Conservation (phyloP, 2,329 filamentous ascomycete genomes). For the Aspergillus terreus region DNA sequence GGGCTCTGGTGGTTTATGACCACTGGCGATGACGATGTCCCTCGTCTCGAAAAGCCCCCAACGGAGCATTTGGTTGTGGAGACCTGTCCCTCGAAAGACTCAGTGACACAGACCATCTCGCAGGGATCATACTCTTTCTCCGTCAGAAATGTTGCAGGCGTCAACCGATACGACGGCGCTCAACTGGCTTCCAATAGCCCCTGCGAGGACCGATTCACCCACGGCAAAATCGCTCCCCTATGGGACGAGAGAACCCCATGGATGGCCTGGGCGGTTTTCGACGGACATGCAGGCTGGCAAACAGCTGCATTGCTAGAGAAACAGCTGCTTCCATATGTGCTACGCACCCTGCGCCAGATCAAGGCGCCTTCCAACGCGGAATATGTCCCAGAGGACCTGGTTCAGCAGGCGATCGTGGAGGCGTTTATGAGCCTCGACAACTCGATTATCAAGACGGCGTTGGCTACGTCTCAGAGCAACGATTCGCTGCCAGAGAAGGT, state of each 20-base stretch:
- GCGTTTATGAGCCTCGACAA: constrained; percentile 24
- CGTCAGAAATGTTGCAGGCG: constrained; percentile 15
- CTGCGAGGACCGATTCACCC: constrained; percentile 27
- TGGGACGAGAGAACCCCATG: constrained; percentile 21
- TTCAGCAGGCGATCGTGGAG: constrained; percentile 20
- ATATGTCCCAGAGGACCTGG: constrained; percentile 5
- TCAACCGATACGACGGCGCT: constrained; percentile 23
- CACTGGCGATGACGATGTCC: constrained; percentile 14
- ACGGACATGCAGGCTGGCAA: constrained; percentile 35
- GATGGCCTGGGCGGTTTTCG: constrained; percentile 39
- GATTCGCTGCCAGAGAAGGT: constrained; percentile 18
- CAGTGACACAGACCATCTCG: constrained; percentile 21
- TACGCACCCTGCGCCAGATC: constrained; percentile 12
- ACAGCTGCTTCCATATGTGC: constrained; percentile 20
- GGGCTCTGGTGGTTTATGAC: constrained; percentile 17
- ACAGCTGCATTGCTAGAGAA: constrained; percentile 22
- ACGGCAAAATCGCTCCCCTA: constrained; percentile 22
- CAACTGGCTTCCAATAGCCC: constrained; percentile 36
- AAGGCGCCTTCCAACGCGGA: constrained; percentile 5
- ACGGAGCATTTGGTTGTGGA: constrained; percentile 8
- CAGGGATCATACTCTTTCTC: constrained; percentile 19
- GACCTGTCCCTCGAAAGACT: constrained; percentile 13
- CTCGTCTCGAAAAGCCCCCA: constrained; percentile 13
- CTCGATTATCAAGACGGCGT: constrained; percentile 21
- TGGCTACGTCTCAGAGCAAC: constrained; percentile 12